Conservation (phyloP, 768 basidiomycete genomes). For the Boletus subcaerulescens region DNA sequence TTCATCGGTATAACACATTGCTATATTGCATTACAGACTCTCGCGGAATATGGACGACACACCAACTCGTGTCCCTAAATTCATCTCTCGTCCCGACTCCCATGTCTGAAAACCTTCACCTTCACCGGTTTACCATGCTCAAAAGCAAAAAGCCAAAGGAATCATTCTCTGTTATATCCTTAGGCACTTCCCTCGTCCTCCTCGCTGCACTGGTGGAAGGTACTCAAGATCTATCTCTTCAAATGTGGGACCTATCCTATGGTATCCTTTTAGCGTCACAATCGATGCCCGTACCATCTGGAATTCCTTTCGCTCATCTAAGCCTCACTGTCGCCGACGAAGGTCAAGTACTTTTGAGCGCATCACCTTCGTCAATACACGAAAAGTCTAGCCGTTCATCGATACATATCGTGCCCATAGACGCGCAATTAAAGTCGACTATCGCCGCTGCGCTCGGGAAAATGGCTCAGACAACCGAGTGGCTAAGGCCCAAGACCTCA, state of each 20-base stretch:
- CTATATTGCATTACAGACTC: constrained; percentile 33
- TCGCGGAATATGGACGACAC: constrained; percentile 42
- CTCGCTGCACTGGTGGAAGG: constrained; percentile 41
- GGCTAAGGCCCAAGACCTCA: constrained; percentile 35
- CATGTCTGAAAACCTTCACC: constrained; percentile 19
- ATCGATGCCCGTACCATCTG: constrained; percentile 47
- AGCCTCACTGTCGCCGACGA: constrained; percentile 34
- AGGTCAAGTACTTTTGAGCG: constrained; percentile 51
- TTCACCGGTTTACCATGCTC: constrained; percentile 19
- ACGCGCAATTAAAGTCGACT: constrained; percentile 51
- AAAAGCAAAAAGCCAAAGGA: constrained; percentile 7
- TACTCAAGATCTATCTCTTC: constrained; percentile 45
- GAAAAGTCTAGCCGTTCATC: constrained; percentile 40
- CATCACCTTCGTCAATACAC: constrained; percentile 36
- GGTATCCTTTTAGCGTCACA: constrained; percentile 59
- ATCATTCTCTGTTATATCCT: constrained; percentile 41
- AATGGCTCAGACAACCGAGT: constrained; percentile 40
- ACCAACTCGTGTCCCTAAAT: constrained; percentile 30
- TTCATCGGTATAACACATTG: not conserved
- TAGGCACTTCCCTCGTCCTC: constrained; percentile 58
- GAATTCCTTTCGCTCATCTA: constrained; percentile 31
- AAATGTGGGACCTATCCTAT: constrained; percentile 70
- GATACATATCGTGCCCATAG: constrained; percentile 58
- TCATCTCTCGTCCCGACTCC: constrained; percentile 25
- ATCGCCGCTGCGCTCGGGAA: constrained; percentile 64